Base-by-base conservation (phyloP, 2,329 filamentous ascomycete species). In the Alternaria dauci region DNA sequence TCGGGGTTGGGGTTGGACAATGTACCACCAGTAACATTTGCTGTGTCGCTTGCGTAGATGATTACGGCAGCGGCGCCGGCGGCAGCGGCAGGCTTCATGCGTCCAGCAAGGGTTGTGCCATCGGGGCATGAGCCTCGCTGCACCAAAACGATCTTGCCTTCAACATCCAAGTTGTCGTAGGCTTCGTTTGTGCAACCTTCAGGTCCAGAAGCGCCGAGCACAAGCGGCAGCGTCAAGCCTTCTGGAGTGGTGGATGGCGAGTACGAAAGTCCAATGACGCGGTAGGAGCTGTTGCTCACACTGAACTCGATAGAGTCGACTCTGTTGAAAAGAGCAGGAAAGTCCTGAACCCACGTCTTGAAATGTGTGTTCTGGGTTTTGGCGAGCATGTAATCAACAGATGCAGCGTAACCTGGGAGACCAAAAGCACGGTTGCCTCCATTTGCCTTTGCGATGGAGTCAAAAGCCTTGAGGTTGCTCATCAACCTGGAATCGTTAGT, bases 381-480 rank as follows among this genome's bases (percentile, higher is more conserved):
- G 54, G 83, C 82, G 5, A 86, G 78, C 58, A 89, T 77, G 68
- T 84, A 88, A 66, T 89, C 85, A 18, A 85, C 75, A 0, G 86
- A 88, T 2, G 85, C 86, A 52, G 82, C 81, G 79, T 84, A 89
- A 14, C 87, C 87, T 1, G 86, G 85, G 9, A 85, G 77, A 14
- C 87, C 87, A 59, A 87, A 88, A 5, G 87, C 87, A 52, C 87
- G 81, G 73, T 87, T 88, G 16, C 86, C 86, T 39, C 84, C 85
- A 67, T 89, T 85, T 52, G 82, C 79, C 30, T 76, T 76, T 12
- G 81, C 86, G 55, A 88, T 88, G 43, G 81, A 76, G 70, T 88
- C 80, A 6, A 89, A 78, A 58, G 83, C 80, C 68, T 81, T 79
- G n/a, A 89, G 82, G 46, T 85, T 85, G 55, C 81, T 79, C 72